Base-by-base conservation (phyloP, 2,329 filamentous ascomycete genomes). In the Epichloe scottii region DNA sequence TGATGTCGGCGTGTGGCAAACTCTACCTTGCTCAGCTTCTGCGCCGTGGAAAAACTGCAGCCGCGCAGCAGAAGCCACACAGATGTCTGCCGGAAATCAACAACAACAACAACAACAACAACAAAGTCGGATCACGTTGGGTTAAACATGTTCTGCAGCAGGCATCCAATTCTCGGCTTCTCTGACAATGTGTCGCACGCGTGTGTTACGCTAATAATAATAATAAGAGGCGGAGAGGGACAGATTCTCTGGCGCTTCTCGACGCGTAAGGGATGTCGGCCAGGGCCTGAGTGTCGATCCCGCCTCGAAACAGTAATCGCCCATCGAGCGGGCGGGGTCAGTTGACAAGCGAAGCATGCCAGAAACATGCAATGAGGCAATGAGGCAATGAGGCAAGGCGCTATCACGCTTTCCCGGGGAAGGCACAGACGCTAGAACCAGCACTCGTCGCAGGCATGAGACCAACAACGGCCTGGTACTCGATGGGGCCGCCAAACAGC, bases 151-250 rank as follows among this genome's bases (percentile, higher is more conserved):
- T 17, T 45, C 23, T 42, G 21, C 43, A 42, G 21, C n/a, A 34
- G 37, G 37, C 38, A n/a, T 51, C 23, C 23, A 14, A n/a, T 12
- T 26, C 49, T 51, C 43, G 49, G 43, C 37, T 51, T 37, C 43
- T 41, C 33, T 37, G 35, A 26, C 43, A 35, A 10, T 14, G 10
- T 15, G 49, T 51, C 37, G 38, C 49, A 42, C 49, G 8, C n/a
- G 6, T 17, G 15, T 41, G 35, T 14, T 23, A 41, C n/a, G 15
- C 26, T 15, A n/a, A n/a, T n/a, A n/a, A n/a, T n/a, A n/a, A n/a
- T n/a, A n/a, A n/a, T n/a, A 30, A 10, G 26, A 30, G 26, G 26
- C 8, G 26, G 26, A 8, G 26, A 30, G 8, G 26, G 26, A 30
- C 26, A 8, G 26, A 30, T 30, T 8, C 26, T 3, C 7, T 8